Percentiles rank a stretch among this genome's conserved stretches.
Evolutionary conservation across 2,329 filamentous ascomycete genomes (phyloP).

Genomic region (Chaetomiaceae sp.): DNA sequence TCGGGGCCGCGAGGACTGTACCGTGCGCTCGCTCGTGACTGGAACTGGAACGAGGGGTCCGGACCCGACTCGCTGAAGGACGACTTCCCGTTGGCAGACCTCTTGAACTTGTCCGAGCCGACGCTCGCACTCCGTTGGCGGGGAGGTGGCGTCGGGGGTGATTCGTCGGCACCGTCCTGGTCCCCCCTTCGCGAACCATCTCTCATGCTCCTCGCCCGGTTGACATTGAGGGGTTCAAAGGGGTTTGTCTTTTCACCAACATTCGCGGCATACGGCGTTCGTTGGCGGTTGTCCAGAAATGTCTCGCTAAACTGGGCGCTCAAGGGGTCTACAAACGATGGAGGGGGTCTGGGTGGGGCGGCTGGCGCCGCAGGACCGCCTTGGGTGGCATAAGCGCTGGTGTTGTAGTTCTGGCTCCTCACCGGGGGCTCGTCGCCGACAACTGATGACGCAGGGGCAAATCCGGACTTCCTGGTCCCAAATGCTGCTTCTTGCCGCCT

Average conservation of each 20-base stretch:
- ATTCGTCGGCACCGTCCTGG: constrained; percentile 17
- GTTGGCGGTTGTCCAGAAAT: constrained; percentile 44
- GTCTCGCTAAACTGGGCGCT: constrained; percentile 38
- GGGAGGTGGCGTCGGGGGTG: constrained; percentile 15
- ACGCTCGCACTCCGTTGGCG: constrained; percentile 31
- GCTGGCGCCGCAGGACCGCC: constrained; percentile 23
- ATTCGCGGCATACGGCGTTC: constrained; percentile 50
- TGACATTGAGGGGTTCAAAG: constrained; percentile 43
- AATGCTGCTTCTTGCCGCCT: constrained; percentile 51
- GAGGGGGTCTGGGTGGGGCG: constrained; percentile 10
- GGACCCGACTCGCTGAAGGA: constrained; percentile 1
- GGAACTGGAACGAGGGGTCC: constrained; percentile 7
- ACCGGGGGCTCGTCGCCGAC: constrained; percentile 49
- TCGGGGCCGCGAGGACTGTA: constrained; percentile 18
- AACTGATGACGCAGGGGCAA: constrained; percentile 44
- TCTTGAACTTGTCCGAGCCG: constrained; percentile 25
- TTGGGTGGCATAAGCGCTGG: constrained; percentile 22
- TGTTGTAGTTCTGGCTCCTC: constrained; percentile 44
- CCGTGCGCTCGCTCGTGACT: constrained; percentile 18
- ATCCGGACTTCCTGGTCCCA: constrained; percentile 44
- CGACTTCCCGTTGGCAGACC: constrained; percentile 13
- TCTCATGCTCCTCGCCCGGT: constrained; percentile 42
- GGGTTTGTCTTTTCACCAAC: constrained; percentile 55
- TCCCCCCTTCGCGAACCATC: constrained; percentile 30
- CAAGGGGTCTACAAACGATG: constrained; percentile 36